phyloP scores from a whole-genome alignment of 2,329 filamentous ascomycete species.

The Fusarium sp. region DNA sequence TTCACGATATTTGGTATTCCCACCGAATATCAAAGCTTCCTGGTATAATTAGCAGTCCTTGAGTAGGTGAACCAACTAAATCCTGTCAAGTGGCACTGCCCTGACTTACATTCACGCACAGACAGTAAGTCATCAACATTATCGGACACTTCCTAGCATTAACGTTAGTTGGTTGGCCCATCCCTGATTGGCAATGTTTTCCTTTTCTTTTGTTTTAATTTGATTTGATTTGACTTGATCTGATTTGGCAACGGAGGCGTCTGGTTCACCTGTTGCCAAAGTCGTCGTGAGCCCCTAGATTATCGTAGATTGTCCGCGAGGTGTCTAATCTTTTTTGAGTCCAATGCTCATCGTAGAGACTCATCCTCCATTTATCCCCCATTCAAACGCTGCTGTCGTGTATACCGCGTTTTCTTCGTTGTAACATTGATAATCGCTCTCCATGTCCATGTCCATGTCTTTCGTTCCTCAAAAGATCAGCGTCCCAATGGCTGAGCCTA shows the following conservation, averaged over 20 bases:
- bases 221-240: slow-evolving; percentile 2
- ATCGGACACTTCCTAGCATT: not conserved
- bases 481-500: slow-evolving; percentile 14
- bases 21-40: not conserved
- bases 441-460: not conserved
- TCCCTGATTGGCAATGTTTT: slow-evolving; percentile 9
- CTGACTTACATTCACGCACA: slow-evolving; percentile 10
- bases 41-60: not conserved
- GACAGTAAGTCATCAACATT: slow-evolving; percentile 6
- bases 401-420: slow-evolving; percentile 29
- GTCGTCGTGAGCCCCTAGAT: slow-evolving; percentile 13
- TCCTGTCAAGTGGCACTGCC: not conserved
- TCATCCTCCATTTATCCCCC: not conserved
- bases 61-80: not conserved
- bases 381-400: slow-evolving; percentile 34
- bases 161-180: not conserved
- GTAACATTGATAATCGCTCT: slow-evolving; percentile 22
- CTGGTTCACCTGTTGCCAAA: slow-evolving; percentile 29
- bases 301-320: slow-evolving; percentile 17
- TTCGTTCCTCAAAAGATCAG: slow-evolving; percentile 11
- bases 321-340: slow-evolving; percentile 25
- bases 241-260: slow-evolving; percentile 19
- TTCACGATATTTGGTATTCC: slow-evolving; percentile 14
- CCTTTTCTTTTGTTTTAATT: not conserved
- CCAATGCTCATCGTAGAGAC: slow-evolving; percentile 10